phyloP scores from a whole-genome alignment of 73 alveolate species.

The Stentor roeselii region DNA sequence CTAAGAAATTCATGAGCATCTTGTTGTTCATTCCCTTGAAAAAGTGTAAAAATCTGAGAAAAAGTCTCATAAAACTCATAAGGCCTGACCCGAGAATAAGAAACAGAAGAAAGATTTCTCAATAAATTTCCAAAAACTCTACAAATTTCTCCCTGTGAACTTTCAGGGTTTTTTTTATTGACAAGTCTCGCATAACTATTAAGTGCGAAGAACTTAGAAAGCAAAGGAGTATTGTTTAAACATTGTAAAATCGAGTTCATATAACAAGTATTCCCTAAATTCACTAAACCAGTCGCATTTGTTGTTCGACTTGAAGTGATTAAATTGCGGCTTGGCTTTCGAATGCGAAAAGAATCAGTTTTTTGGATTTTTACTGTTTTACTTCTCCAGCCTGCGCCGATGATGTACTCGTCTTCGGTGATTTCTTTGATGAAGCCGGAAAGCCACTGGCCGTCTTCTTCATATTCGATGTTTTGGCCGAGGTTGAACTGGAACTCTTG shows the following conservation, averaged over 20 bases:
- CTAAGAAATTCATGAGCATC: constrained; percentile 24
- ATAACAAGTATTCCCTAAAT: constrained; percentile 70
- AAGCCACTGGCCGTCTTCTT: constrained; percentile 8
- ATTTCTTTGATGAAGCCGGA: neutral
- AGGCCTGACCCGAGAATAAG: neutral
- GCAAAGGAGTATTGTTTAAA: constrained; percentile 53
- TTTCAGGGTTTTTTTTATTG: constrained; percentile 2
- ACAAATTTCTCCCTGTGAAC: neutral
- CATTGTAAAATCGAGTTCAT: constrained; percentile 59
- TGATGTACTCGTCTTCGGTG: neutral
- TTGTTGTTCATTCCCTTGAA: constrained; percentile 24
- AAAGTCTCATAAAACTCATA: neutral
- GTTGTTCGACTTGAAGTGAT: neutral
- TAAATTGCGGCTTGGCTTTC: neutral
- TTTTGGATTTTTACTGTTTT: neutral
- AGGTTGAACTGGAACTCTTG: neutral
- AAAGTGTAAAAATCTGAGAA: neutral
- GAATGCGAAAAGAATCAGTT: neutral
- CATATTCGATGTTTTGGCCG: neutral
- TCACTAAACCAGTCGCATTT: constrained; percentile 41
- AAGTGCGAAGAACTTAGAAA: constrained; percentile 39
- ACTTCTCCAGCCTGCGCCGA: neutral
- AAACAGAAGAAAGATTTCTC: neutral
- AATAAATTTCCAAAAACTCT: neutral
- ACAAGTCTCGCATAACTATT: neutral